Evolutionary conservation across 129 eudicot species (phyloP), one percentile per base, ranked within the genome.

Genomic region (Rutidosis leptorrhynchoides): DNA sequence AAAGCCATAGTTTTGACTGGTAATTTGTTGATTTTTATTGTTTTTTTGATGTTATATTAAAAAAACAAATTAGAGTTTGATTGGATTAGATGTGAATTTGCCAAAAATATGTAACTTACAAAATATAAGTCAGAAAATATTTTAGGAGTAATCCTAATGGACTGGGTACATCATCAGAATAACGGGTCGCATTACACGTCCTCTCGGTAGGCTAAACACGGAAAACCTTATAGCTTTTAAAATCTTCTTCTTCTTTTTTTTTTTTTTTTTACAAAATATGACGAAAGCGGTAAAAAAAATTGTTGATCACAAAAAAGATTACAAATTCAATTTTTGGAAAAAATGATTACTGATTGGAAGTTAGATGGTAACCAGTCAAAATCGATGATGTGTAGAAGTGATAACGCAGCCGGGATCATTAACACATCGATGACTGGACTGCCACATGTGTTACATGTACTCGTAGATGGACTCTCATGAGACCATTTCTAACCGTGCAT

Each of bases 1-100:
- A 84, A 86, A 68, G 99, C 96, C 15, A 58, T 89, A 35, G 99
- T 93, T 53, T 69, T 93, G 56, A 83, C 83, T 5, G 96, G 96
- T 93, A 77, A 70, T 60, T 60, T 12, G 7, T 17, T 43, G n/a
- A 40, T 21, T 42, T 74, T 29, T 45, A 56, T 6, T 55, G 72
- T 42, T 62, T 25, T 40, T 42, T 65, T 74, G 65, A 54, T 64
- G 64, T 54, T 25, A 14, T 24, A 9, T 30, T 12, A 26, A 8
- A n/a, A n/a, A n/a, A n/a, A n/a, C n/a, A n/a, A n/a, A n/a, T n/a
- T n/a, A n/a, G n/a, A n/a, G n/a, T n/a, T n/a, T n/a, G n/a, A 33
- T 33, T 33, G 7, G 37, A 32, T 33, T 33, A 8, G 5, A 37
- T 11, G 16, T 37, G 45, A 37, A 37, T 12, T 37, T 11, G 16